Conservation (phyloP, 108 stramenopile genomes). For the Mayamaea pseudoterrestris region DNA sequence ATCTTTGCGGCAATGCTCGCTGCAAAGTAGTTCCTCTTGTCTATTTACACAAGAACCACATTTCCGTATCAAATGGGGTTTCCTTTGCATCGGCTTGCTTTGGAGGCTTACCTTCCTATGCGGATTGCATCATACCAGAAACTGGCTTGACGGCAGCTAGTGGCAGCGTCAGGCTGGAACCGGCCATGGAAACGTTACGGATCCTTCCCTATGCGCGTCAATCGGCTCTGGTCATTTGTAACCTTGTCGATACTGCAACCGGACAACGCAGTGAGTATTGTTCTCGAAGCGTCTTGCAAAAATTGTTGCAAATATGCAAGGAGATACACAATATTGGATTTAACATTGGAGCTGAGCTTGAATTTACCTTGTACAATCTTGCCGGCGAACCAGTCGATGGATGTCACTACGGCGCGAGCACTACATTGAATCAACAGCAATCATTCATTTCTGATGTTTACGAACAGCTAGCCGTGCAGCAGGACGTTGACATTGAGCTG, state of each 20-base stretch:
- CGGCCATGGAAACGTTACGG: slow-evolving; percentile 46
- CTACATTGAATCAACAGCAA: slow-evolving; percentile 64
- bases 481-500: slow-evolving; percentile 53
- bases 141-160: slow-evolving; percentile 44
- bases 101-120: slow-evolving; percentile 45
- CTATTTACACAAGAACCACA: slow-evolving; percentile 9
- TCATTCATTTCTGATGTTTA: slow-evolving; percentile 46
- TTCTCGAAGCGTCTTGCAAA: slow-evolving; percentile 44
- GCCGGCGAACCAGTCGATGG: slow-evolving; percentile 31
- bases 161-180: slow-evolving; percentile 36
- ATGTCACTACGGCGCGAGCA: slow-evolving; percentile 46
- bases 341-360: slow-evolving; percentile 64
- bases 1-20: slow-evolving; percentile 56
- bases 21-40: slow-evolving; percentile 48
- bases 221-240: slow-evolving; percentile 61
- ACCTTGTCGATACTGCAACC: slow-evolving; percentile 36
- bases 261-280: slow-evolving; percentile 41
- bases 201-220: slow-evolving; percentile 58
- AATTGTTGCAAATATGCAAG: slow-evolving; percentile 32
- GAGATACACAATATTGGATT: slow-evolving; percentile 33
- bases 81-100: slow-evolving; percentile 55
- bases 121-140: slow-evolving; percentile 29
- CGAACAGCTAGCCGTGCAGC: slow-evolving; percentile 37
- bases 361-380: slow-evolving; percentile 43
- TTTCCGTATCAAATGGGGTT: slow-evolving; percentile 14